phyloP scores from a whole-genome alignment of 75 land plant species.

The Pinus taeda region DNA sequence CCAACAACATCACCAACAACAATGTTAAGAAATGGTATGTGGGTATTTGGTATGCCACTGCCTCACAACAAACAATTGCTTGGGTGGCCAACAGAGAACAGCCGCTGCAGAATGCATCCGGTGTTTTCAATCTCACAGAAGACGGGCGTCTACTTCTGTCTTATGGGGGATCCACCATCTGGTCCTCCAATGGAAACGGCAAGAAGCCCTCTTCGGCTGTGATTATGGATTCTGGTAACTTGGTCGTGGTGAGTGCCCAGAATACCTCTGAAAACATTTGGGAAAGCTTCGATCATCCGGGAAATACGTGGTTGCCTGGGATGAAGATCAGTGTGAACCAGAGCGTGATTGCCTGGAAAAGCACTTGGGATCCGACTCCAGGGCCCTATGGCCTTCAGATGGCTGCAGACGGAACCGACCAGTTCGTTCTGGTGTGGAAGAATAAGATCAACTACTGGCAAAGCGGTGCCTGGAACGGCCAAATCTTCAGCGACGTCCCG shows the following conservation, averaged over 20 bases:
- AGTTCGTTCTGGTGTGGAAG: slow-evolving; percentile 16
- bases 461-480: slow-evolving; percentile 34
- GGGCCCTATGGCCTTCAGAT: slow-evolving; percentile 24
- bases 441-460: slow-evolving; percentile 16
- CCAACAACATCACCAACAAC: slow-evolving; percentile 12
- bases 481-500: slow-evolving; percentile 15
- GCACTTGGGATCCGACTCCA: slow-evolving; percentile 21
- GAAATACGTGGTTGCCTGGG: slow-evolving; percentile 47
- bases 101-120: slow-evolving; percentile 1
- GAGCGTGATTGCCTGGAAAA: slow-evolving; percentile 31
- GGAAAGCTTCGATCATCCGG: slow-evolving; percentile 69
- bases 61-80: background rate
- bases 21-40: slow-evolving; percentile 34
- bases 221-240: slow-evolving; percentile 9
- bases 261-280: slow-evolving; percentile 15
- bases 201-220: background rate
- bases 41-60: slow-evolving; percentile 44
- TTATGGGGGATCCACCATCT: background rate
- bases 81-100: slow-evolving; percentile 37
- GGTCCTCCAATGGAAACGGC: background rate
- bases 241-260: background rate
- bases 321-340: slow-evolving; percentile 40
- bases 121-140: slow-evolving; percentile 7
- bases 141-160: slow-evolving; percentile 16
- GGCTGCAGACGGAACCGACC: slow-evolving; percentile 1